Base-by-base conservation (phyloP, 768 basidiomycete species). In the Brasilioporus rufonigricans region DNA sequence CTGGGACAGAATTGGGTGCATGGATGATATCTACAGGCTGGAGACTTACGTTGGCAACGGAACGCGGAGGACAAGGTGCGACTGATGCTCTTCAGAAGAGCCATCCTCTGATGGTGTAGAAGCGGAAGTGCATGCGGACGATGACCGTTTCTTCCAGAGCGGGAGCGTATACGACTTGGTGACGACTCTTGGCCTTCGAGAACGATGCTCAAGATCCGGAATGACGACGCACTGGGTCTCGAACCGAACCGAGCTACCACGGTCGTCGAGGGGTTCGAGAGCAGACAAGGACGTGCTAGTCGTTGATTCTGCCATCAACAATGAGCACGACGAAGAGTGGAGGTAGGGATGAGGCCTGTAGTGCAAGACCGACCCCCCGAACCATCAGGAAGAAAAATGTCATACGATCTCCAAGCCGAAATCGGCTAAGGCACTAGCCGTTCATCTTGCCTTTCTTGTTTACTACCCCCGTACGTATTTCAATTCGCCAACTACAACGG, bases 221-320 rank as follows among this genome's bases (percentile, higher is more conserved):
- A 91, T 91, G 62, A 91, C 78, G 5, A 88, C 74, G 55, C 89
- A 91, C 62, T 86, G 79, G 50, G 76, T 74, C 74, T 91, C 82
- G 71, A 91, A 91, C 52, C 89, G 80, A 5, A 91, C 89, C 23
- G 63, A 64, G 53, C 71, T 64, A 0, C 61, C 58, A 10, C 19
- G 60, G 36, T 69, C 71, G 23, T 59, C 62, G 48, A 59, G 26
- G n/a, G 55, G 48, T 5, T 58, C 60, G 24, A 55, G 2, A 35
- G 52, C 23, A 26, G 50, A 32, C 18, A 19, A 38, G n/a, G 43
- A 21, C 10, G 43, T 33, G 11, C 19, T 50, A 4, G 52, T 43
- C 43, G 32, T 5, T 32, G 39, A 19, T 31, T 55, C 49, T 26
- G 35, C 9, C 32, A 29, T 57, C 48, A 59, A 56, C 66, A 67